Percentiles rank a stretch among this genome's conserved stretches.
Conservation (phyloP, 73 alveolate species). For the Blepharisma japonicum region DNA sequence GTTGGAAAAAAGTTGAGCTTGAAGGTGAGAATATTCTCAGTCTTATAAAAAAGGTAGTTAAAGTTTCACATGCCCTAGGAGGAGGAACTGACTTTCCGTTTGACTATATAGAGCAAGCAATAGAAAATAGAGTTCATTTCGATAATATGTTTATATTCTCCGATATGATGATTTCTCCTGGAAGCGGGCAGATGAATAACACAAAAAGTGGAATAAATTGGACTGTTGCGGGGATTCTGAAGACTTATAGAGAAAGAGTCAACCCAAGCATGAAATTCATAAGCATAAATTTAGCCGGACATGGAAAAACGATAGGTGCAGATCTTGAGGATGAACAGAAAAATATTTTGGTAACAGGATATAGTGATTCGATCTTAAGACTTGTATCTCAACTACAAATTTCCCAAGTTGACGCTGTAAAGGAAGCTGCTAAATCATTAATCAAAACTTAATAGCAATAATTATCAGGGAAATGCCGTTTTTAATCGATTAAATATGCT, state of each 20-base stretch:
- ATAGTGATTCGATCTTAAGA: slow-evolving; percentile 5
- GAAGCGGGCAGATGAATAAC: background rate
- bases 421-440: background rate
- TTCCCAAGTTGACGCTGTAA: background rate
- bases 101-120: slow-evolving; percentile 41
- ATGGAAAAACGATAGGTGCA: background rate
- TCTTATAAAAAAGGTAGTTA: background rate
- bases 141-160: slow-evolving; percentile 38
- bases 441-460: no score
- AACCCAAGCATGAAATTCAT: slow-evolving; percentile 31
- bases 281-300: slow-evolving; percentile 35
- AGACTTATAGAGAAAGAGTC: slow-evolving; percentile 22
- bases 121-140: slow-evolving; percentile 28
- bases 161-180: slow-evolving; percentile 30
- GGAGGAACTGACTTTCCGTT: slow-evolving; percentile 33
- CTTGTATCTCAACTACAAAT: background rate
- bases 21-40: slow-evolving; percentile 23
- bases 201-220: background rate
- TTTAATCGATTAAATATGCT: no score
- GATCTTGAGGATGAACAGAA: background rate
- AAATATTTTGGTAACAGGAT: background rate
- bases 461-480: no score
- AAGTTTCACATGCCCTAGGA: slow-evolving; percentile 9
- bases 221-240: slow-evolving; percentile 29
- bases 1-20: slow-evolving; percentile 26